These are phyloP conservation scores for Amanita muscaria DNA, from an alignment of 768 basidiomycete genomes.

Conservation along the genomic window DNA sequence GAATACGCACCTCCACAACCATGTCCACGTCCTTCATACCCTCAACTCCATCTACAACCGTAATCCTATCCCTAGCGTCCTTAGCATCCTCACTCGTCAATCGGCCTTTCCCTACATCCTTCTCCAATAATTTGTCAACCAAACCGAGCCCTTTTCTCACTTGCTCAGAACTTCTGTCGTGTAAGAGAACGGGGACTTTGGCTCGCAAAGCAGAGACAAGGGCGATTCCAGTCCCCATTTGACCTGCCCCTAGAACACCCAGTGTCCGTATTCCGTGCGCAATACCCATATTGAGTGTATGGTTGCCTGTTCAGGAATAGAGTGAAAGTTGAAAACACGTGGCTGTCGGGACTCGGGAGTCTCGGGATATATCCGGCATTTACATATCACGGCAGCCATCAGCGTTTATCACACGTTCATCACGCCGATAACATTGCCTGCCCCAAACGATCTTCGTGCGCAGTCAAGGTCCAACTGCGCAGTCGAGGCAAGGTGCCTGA, in stretches of 20 bases:
- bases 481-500: neutral
- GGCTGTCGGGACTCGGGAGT: no score
- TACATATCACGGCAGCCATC: no score
- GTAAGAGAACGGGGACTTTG: constrained; percentile 75
- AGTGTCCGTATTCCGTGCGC: constrained; percentile 67
- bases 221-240: constrained; percentile 92
- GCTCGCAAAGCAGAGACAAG: constrained; percentile 81
- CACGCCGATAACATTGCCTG: no score
- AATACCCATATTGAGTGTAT: constrained; percentile 44
- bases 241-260: constrained; percentile 76
- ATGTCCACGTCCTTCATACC: constrained; percentile 77
- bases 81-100: constrained; percentile 62
- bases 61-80: constrained; percentile 61
- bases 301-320: no score
- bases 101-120: constrained; percentile 81
- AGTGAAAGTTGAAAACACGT: no score
- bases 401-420: no score
- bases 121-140: constrained; percentile 76
- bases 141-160: constrained; percentile 63
- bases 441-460: no score
- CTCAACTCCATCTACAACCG: constrained; percentile 45
- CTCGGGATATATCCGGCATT: no score
- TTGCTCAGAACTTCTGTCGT: constrained; percentile 72
- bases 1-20: constrained; percentile 68
- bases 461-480: no score